phyloP scores from a whole-genome alignment of 2,329 filamentous ascomycete species.

The Fusarium nurragi region DNA sequence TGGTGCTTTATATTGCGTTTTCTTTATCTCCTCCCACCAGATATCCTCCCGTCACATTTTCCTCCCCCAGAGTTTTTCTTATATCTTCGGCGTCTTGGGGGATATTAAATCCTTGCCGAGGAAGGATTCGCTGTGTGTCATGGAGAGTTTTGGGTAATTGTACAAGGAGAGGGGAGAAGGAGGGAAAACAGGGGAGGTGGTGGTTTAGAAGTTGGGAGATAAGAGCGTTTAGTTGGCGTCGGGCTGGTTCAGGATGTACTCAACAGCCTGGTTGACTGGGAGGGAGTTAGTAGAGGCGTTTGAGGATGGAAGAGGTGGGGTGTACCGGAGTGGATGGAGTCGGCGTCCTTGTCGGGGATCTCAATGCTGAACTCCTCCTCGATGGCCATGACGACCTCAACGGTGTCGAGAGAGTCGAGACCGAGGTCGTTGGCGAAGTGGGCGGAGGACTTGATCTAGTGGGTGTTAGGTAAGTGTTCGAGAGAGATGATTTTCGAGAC shows the following conservation, averaged over 20 bases:
- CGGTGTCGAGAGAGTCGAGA: slow-evolving; percentile 86
- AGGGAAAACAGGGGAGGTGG: neutral
- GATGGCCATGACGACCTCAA: slow-evolving; percentile 99
- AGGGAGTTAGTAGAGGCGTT: neutral
- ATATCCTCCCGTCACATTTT: neutral
- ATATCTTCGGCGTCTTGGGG: slow-evolving; percentile 24
- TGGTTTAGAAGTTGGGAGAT: slow-evolving; percentile 11
- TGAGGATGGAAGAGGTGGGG: too few relatives aligned
- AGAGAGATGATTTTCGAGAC: slow-evolving; percentile 40
- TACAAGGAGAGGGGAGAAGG: slow-evolving; percentile 39
- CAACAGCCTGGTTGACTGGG: slow-evolving; percentile 89
- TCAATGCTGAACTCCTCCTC: slow-evolving; percentile 95
- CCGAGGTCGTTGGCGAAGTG: slow-evolving; percentile 99
- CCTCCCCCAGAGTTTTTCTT: slow-evolving; percentile 8
- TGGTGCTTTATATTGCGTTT: slow-evolving; percentile 24
- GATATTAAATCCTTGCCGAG: slow-evolving; percentile 26
- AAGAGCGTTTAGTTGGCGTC: slow-evolving; percentile 73
- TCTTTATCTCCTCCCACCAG: slow-evolving; percentile 16
- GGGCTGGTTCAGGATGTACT: slow-evolving; percentile 92
- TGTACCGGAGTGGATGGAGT: slow-evolving; percentile 92
- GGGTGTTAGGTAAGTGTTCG: slow-evolving; percentile 19
- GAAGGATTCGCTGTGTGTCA: slow-evolving; percentile 27
- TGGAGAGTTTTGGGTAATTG: slow-evolving; percentile 38
- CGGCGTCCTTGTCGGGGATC: slow-evolving; percentile 97
- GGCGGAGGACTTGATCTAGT: slow-evolving; percentile 79